Conservation (phyloP, 2,329 filamentous ascomycete species). For the Xenoacremonium recifei region DNA sequence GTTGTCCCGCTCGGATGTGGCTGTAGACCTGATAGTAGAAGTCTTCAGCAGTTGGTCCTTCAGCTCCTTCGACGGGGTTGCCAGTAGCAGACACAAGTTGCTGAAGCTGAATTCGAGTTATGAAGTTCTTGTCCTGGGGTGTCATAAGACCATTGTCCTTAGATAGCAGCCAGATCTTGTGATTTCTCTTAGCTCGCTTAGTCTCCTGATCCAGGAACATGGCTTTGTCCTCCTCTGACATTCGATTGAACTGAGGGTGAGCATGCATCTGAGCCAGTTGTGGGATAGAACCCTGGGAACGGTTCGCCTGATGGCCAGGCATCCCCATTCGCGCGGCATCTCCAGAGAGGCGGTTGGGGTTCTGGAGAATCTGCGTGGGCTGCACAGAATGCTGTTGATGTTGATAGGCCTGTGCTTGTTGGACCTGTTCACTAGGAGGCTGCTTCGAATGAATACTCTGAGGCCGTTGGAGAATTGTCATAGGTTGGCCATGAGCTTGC, state of each 20-base stretch:
- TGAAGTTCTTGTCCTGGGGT: constrained; percentile 98
- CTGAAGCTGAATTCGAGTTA: constrained; percentile 95
- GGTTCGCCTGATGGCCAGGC: constrained; percentile 39
- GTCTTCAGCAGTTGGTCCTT: constrained; percentile 83
- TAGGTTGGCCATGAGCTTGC: constrained; percentile 44
- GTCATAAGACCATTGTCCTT: constrained; percentile 98
- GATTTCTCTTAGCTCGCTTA: constrained; percentile 92
- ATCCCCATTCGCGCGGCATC: constrained; percentile 40
- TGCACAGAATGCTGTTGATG: constrained; percentile 43
- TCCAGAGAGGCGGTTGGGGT: constrained; percentile 64
- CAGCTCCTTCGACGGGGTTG: constrained; percentile 77
- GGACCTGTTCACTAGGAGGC: constrained; percentile 34
- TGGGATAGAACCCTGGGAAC: constrained; percentile 51
- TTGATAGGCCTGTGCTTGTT: constrained; percentile 30
- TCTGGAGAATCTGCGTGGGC: constrained; percentile 77
- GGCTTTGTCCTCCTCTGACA: constrained; percentile 81
- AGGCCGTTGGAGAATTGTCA: constrained; percentile 56
- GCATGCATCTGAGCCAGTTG: constrained; percentile 32
- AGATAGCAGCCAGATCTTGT: constrained; percentile 92
- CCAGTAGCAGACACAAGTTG: constrained; percentile 92
- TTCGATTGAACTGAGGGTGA: constrained; percentile 55
- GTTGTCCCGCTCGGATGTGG: constrained; percentile 85
- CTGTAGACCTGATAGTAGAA: constrained; percentile 99
- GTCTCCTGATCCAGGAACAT: constrained; percentile 88
- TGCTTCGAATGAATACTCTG: constrained; percentile 42